phyloP scores from a whole-genome alignment of 2,329 filamentous ascomycete species.

The Volutella citrinella region DNA sequence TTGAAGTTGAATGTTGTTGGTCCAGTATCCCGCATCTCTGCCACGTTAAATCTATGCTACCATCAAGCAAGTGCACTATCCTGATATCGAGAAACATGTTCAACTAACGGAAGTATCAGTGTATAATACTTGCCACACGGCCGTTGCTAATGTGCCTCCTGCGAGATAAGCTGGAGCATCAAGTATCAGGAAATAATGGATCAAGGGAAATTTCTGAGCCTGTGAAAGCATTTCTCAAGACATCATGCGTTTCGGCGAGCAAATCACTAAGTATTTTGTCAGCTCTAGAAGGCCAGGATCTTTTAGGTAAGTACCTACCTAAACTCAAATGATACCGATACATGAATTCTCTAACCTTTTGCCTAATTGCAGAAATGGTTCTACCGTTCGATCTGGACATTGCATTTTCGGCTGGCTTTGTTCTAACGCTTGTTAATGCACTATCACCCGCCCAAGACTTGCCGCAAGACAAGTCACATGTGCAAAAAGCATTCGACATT shows the following conservation, averaged over 20 bases:
- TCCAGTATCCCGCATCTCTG: conserved; percentile 5
- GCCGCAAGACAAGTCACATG: background rate
- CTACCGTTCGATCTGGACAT: conserved; percentile 8
- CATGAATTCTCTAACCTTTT: too few species aligned
- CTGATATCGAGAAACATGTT: background rate
- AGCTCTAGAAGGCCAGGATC: conserved; percentile 4
- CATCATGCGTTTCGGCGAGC: conserved; percentile 4
- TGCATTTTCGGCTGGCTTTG: conserved; percentile 8
- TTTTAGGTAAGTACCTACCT: conserved; percentile 1
- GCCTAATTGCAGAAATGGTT: conserved; percentile 1
- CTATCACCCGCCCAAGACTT: conserved; percentile 2
- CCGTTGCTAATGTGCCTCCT: conserved; percentile 7
- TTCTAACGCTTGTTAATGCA: conserved; percentile 3
- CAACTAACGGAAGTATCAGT: too few species aligned
- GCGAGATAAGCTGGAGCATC: conserved; percentile 5
- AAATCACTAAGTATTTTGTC: conserved; percentile 4
- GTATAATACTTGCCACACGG: conserved; percentile 5
- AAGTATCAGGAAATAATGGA: background rate
- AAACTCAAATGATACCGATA: background rate
- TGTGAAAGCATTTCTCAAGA: conserved; percentile 6
- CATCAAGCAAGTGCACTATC: conserved; percentile 3
- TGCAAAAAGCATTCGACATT: background rate
- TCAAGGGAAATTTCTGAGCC: conserved; percentile 1
- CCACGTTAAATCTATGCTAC: conserved; percentile 9
- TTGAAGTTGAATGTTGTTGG: conserved; percentile 1